Evolutionary conservation across 2,329 filamentous ascomycete genomes (phyloP), one percentile per base, ranked within the genome.

Genomic region (Septoria linicola): DNA sequence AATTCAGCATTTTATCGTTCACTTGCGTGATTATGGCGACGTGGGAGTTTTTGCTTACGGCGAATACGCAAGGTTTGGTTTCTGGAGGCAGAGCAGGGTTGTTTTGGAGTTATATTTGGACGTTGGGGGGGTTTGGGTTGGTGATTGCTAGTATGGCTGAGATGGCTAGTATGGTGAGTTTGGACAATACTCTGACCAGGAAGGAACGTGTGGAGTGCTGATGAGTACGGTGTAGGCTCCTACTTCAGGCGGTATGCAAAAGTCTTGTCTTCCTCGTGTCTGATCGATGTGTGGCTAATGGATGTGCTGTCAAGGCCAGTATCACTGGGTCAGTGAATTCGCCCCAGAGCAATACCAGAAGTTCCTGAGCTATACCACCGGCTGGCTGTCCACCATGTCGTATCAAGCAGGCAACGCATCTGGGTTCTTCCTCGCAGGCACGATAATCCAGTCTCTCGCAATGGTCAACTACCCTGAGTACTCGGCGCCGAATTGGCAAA

Each of bases 1-100:
- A 75, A 55, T 59, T 76, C 41, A 73, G 74, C 1, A 76, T 76
- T 8, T 61, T 80, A n/a, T 74, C 74, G 1, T 78, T 79, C 47
- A 73, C 72, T 17, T 75, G 74, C 50, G 73, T 76, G 8, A 70
- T 77, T 34, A 73, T 78, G 62, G 74, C 72, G 35, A 78, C 77
- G 0, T 80, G 78, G 77, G 78, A 81, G 57, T 71, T 72, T 13
- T 64, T 72, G 3, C 60, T 77, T 3, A 67, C 69, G 59, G 71
- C 57, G 3, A 63, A 62, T 37, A 59, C 51, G 4, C 60, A 62
- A 47, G 56, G 53, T 3, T 36, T 59, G 35, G 56, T 58, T 4
- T 50, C 53, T 39, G 56, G 56, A 8, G 56, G 56, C 4, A 41
- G 52, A 40, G 53, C 53, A 13, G 56, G 56, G 10, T 34, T 58